A percentile compares a stretch with the other conserved stretches of the same genome.
phyloP scores from a whole-genome alignment of 2,329 filamentous ascomycete species.

The Hypoxylon sp. region DNA sequence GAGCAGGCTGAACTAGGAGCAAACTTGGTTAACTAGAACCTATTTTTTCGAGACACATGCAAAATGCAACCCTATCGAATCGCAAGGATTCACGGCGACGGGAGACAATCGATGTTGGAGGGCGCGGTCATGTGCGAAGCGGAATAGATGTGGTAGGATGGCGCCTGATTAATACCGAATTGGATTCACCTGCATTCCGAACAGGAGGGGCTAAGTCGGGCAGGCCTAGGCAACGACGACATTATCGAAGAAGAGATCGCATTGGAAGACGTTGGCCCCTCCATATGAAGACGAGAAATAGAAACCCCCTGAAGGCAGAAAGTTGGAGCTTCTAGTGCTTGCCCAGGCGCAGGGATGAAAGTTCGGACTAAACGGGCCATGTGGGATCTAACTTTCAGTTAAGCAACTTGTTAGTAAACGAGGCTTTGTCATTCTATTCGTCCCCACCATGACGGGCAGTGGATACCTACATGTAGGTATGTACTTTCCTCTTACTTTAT shows the following conservation, averaged over 20 bases:
- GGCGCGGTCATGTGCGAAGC: slow-evolving; percentile 39
- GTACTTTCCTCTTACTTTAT: too few species aligned
- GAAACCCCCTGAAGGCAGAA: slow-evolving; percentile 35
- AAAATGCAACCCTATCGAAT: slow-evolving; percentile 45
- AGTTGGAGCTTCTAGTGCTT: slow-evolving; percentile 30
- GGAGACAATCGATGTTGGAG: slow-evolving; percentile 43
- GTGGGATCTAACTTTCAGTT: slow-evolving; percentile 9
- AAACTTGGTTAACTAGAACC: slow-evolving; percentile 22
- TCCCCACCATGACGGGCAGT: background rate
- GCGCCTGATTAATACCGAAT: background rate
- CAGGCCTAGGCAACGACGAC: slow-evolving; percentile 25
- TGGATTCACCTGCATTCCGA: slow-evolving; percentile 17
- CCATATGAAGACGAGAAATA: slow-evolving; percentile 14
- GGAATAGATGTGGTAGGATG: slow-evolving; percentile 20
- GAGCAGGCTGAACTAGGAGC: slow-evolving; percentile 24
- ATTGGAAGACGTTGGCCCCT: slow-evolving; percentile 28
- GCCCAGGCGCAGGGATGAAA: slow-evolving; percentile 31
- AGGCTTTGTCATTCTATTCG: slow-evolving; percentile 4
- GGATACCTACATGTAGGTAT: too few species aligned
- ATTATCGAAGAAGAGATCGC: slow-evolving; percentile 25
- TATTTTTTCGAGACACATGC: slow-evolving; percentile 25
- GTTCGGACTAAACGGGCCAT: slow-evolving; percentile 14
- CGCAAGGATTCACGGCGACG: slow-evolving; percentile 33
- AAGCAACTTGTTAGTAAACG: background rate
- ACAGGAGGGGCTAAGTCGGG: slow-evolving; percentile 4